A percentile compares a stretch with the other conserved stretches of the same genome.
These are phyloP conservation scores for Cynara cardunculus DNA, from an alignment of 129 eudicot genomes.

Conservation along the genomic window DNA sequence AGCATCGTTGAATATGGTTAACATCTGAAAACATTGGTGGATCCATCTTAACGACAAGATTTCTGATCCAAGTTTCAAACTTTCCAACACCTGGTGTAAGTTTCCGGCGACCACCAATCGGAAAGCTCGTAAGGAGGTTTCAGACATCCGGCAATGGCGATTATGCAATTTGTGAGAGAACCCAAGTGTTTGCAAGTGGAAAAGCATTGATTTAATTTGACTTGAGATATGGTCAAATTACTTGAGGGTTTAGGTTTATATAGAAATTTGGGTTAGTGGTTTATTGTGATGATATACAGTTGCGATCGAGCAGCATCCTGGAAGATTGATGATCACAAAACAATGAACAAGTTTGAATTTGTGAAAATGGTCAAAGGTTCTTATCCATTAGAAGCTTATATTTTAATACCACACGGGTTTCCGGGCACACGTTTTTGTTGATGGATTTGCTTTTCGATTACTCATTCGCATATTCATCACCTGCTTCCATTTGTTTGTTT, in stretches of 20 bases:
- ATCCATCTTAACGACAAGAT: slow-evolving; percentile 46
- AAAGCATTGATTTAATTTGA: slow-evolving; percentile 26
- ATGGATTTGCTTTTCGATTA: slow-evolving; percentile 12
- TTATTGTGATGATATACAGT: neutral
- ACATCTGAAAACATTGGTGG: slow-evolving; percentile 38
- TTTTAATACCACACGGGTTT: neutral
- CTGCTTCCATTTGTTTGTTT: slow-evolving; percentile 1
- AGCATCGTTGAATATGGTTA: slow-evolving; percentile 39
- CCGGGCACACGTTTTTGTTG: slow-evolving; percentile 24
- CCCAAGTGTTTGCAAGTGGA: slow-evolving; percentile 31
- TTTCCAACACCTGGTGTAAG: slow-evolving; percentile 15
- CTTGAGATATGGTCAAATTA: slow-evolving; percentile 13
- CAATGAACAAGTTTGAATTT: slow-evolving; percentile 13
- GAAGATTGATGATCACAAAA: neutral
- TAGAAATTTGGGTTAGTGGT: slow-evolving; percentile 24
- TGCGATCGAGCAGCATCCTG: neutral
- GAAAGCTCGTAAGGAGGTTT: slow-evolving; percentile 40
- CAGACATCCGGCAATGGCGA: slow-evolving; percentile 20
- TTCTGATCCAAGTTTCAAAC: slow-evolving; percentile 32
- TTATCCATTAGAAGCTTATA: slow-evolving; percentile 23
- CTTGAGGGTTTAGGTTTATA: slow-evolving; percentile 31
- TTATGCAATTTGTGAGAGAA: slow-evolving; percentile 28
- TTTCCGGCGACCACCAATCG: slow-evolving; percentile 32
- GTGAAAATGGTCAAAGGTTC: slow-evolving; percentile 29
- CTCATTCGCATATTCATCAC: slow-evolving; percentile 11